Evolutionary conservation across 371 early-diverging fungal genomes (phyloP), one percentile per base, ranked within the genome.

Genomic region (Blakeslea trispora): DNA sequence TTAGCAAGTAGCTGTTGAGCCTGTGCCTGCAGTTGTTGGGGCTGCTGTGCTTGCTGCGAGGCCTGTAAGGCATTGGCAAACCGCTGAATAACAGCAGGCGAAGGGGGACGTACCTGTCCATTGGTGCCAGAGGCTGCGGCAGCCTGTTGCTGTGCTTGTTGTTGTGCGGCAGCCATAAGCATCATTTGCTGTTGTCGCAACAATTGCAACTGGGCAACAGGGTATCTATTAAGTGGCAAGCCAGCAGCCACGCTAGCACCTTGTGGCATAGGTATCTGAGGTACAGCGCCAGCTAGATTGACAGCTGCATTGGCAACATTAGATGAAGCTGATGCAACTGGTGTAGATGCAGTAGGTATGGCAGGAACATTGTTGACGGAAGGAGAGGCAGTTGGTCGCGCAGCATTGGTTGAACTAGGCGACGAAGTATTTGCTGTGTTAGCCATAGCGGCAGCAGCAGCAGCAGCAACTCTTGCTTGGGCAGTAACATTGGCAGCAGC

Each of bases 201-300:
- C 45, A 80, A 69, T 22, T 76, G 79, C 28, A 77, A 62, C 43
- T 79, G 83, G 17, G 80, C 74, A 58, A 77, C 61, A 50, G 80
- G 70, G 71, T 64, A 74, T 72, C 79, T 48, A 63, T 71, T 63
- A 18, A 66, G 55, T 58, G 65, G 55, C 53, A 68, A 39, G 23
- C 50, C 58, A 43, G 74, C 54, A 59, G 71, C 23, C 55, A 64
- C 59, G 44, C 40, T 45, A 28, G 45, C 39, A 15, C 23, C 47
- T 55, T 49, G 55, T 58, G 59, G 49, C 7, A 56, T 43, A n/a
- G 72, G 72, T 21, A 68, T 59, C 17, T 61, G 65, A 48, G 63
- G 59, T 28, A 71, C 71, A 34, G 63, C 54, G 24, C 58, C 62
- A 48, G 54, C 50, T 15, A 51, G 57, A 40, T 61, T 63, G 1